Evolutionary conservation across 176 grass and related monocot genomes (phyloP), one percentile per base, ranked within the genome.

Genomic region (Luzula sylvatica): DNA sequence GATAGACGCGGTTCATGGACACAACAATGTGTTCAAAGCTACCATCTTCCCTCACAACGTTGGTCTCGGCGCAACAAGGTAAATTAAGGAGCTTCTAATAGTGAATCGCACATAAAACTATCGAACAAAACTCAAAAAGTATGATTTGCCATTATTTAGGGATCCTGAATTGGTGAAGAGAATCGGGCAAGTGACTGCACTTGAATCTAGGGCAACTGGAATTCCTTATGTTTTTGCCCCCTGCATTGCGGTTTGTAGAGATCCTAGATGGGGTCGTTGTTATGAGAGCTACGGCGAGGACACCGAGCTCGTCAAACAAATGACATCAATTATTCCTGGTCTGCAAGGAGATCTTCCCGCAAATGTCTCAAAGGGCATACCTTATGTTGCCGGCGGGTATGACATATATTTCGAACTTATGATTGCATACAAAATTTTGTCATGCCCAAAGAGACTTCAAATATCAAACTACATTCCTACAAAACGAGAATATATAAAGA

Each of bases 211-310:
- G 69, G 85, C 85, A 22, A 88, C 85, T 0, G 79, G 85, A 59
- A 83, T 88, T 61, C 72, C 79, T 46, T 88, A 88, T 3, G 85
- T 32, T 60, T 88, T 88, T 51, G 79, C 85, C 60, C 85, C 85
- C 0, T 79, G 75, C 45, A 19, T 88, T 61, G 85, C 85, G 85
- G 79, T 83, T 59, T 88, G 85, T 64, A 83, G 85, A 83, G 85
- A 88, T 52, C 85, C 85, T 45, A 88, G 85, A 68, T 88, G 85
- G 85, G 85, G 85, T 14, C 85, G 79, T 7, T 88, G 85, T 66
- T 88, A 83, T 0, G 85, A 88, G 61, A 88, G 85, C 60, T 88
- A 88, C 7, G 83, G 85, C 0, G 85, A 88, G 59, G 79, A 88
- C 38, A 69, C 79, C 46, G 75, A 61, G 67, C 61, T 83, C 52